Evolutionary conservation across 2,329 filamentous ascomycete species (phyloP).

Genomic region (Beauveria asiatica): DNA sequence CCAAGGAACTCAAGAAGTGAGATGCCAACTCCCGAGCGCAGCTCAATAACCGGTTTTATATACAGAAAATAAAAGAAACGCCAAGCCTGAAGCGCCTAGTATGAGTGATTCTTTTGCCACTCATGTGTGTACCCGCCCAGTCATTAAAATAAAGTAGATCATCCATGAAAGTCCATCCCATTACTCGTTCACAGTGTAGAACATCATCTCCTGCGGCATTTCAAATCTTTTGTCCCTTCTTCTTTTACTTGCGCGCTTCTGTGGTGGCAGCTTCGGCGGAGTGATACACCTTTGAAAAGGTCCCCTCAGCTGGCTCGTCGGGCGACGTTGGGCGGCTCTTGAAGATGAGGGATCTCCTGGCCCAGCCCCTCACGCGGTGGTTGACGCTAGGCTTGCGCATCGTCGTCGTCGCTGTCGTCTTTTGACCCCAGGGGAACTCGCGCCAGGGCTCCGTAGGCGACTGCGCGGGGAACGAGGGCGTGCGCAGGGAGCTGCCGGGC

Average conservation of each 20-base stretch:
- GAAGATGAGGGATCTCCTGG: constrained; percentile 23
- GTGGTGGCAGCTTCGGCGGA: neutral
- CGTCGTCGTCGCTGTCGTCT: constrained; percentile 15
- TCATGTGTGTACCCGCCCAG: neutral
- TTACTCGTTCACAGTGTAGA: constrained; percentile 1
- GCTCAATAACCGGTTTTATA: constrained; percentile 4
- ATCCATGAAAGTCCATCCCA: neutral
- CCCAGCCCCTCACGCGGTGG: constrained; percentile 26
- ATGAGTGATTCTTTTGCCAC: neutral
- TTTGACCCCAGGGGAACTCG: constrained; percentile 22
- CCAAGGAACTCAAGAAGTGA: neutral
- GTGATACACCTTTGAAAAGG: neutral
- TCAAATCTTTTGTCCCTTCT: too few species aligned
- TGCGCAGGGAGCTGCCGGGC: constrained; percentile 1
- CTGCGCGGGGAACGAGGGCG: constrained; percentile 9
- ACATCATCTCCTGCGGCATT: neutral
- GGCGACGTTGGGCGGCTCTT: constrained; percentile 14
- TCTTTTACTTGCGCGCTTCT: neutral
- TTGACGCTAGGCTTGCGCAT: constrained; percentile 24
- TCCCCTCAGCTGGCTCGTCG: constrained; percentile 16
- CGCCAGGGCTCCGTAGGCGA: constrained; percentile 16
- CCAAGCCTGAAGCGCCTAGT: constrained; percentile 1
- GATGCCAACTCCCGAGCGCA: neutral
- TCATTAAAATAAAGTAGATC: constrained; percentile 3
- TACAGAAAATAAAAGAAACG: constrained; percentile 6